Percentiles rank a stretch among this genome's conserved stretches.
Evolutionary conservation across 192 early-diverging fungal genomes (phyloP).

Genomic region (Mortierella antarctica): DNA sequence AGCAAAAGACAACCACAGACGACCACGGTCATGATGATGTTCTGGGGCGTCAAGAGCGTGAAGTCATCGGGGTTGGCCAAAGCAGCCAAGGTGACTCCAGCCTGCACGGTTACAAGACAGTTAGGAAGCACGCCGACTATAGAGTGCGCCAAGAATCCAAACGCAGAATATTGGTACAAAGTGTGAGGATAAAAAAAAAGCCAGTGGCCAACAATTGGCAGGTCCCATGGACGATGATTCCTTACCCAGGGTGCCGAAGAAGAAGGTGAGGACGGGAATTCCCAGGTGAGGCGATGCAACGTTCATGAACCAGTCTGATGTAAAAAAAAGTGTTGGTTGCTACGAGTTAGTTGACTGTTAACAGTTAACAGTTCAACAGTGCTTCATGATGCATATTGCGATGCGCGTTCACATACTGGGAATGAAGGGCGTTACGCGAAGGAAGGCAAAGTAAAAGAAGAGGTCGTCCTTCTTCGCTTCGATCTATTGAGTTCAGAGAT

Average conservation of each 20-base stretch:
- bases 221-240: not conserved
- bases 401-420: conserved; percentile 32
- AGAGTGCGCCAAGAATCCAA: not conserved
- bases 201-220: not conserved
- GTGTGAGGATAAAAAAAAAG: not conserved
- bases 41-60: conserved; percentile 50
- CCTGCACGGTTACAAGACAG: conserved; percentile 53
- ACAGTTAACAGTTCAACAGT: not conserved
- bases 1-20: conserved; percentile 31
- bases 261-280: conserved; percentile 38
- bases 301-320: conserved; percentile 58
- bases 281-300: conserved; percentile 57
- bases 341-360: not conserved
- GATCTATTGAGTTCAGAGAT: conserved; percentile 7
- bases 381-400: not conserved
- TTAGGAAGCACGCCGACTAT: conserved; percentile 52
- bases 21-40: conserved; percentile 52
- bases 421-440: conserved; percentile 47
- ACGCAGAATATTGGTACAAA: not conserved
- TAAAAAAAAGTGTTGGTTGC: not conserved
- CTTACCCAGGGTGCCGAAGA: conserved; percentile 48
- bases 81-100: conserved; percentile 53
- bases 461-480: conserved; percentile 42
- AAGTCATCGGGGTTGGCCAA: conserved; percentile 54
- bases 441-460: conserved; percentile 53